A percentile compares a stretch with the other conserved stretches of the same genome.
Conservation (phyloP, 495 filamentous ascomycete genomes). For the Mycothermus thermophilus region DNA sequence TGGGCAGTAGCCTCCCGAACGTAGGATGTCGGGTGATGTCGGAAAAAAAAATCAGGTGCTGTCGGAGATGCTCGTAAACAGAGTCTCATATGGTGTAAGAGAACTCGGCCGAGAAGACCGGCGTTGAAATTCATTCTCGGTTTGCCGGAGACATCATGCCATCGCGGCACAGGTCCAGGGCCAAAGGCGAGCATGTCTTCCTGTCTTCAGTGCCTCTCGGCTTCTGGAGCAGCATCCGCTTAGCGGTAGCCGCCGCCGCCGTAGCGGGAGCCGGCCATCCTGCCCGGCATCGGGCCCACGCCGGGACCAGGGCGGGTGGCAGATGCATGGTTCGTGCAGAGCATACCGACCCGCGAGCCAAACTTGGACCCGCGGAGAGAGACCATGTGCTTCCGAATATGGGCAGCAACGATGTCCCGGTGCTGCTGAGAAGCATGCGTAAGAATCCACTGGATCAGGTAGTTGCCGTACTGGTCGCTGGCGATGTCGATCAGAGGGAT, state of each 20-base stretch:
- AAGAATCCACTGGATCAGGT: constrained; percentile 92
- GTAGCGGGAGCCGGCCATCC: constrained; percentile 41
- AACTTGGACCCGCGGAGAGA: constrained; percentile 97
- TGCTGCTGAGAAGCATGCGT: constrained; percentile 75
- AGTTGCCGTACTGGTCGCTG: constrained; percentile 97
- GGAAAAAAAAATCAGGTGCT: constrained; percentile 37
- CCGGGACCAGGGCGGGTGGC: constrained; percentile 76
- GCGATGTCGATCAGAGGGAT: constrained; percentile 98
- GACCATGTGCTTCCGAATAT: constrained; percentile 98
- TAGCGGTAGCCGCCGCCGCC: constrained; percentile 36
- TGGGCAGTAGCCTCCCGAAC: constrained; percentile 37
- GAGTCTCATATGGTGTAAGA: constrained; percentile 22
- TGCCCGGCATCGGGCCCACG: constrained; percentile 44
- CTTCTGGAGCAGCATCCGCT: no score
- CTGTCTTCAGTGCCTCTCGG: no score
- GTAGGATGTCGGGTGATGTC: constrained; percentile 45
- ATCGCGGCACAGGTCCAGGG: no score
- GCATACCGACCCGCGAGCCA: constrained; percentile 94
- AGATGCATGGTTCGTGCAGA: constrained; percentile 87
- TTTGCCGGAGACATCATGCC: no score
- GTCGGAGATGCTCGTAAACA: constrained; percentile 39
- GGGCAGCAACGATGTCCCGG: constrained; percentile 79
- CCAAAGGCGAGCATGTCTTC: background rate
- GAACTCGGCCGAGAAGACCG: constrained; percentile 19
- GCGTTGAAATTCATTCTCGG: constrained; percentile 14